phyloP scores from a whole-genome alignment of 179 eudicot genomes.

The Amaranthus tricolor region DNA sequence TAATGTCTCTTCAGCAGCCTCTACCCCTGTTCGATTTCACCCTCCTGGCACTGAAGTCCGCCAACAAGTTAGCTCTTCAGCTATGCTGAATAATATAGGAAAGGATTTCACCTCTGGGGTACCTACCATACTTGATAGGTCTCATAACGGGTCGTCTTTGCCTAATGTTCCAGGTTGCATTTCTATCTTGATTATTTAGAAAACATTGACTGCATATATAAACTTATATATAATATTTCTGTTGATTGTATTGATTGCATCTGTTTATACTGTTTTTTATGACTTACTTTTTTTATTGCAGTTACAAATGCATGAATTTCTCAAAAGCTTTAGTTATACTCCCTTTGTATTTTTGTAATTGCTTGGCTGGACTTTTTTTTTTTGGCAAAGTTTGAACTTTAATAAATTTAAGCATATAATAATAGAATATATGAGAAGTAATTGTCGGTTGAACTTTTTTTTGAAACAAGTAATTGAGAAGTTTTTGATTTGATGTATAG shows the following conservation, averaged over 20 bases:
- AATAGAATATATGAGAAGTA: too few relatives aligned
- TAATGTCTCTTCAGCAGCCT: slow-evolving; percentile 39
- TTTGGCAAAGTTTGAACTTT: too few relatives aligned
- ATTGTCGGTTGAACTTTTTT: too few relatives aligned
- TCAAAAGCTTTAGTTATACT: too few relatives aligned
- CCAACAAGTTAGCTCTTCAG: slow-evolving; percentile 42
- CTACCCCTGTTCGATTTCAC: slow-evolving; percentile 55
- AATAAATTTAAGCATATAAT: too few relatives aligned
- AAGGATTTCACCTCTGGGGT: slow-evolving; percentile 43
- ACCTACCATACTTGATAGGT: slow-evolving; percentile 48
- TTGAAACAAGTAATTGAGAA: too few relatives aligned
- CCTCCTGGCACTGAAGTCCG: slow-evolving; percentile 54
- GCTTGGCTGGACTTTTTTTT: too few relatives aligned
- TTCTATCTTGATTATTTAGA: neutral
- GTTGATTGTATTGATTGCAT: neutral
- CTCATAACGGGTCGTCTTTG: slow-evolving; percentile 47
- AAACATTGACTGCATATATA: neutral
- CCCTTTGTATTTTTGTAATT: too few relatives aligned
- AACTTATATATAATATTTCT: neutral
- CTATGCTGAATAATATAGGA: slow-evolving; percentile 42
- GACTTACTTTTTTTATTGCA: too few relatives aligned
- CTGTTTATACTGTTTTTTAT: neutral
- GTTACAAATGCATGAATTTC: too few relatives aligned
- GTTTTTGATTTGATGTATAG: too few relatives aligned
- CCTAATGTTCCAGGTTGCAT: slow-evolving; percentile 65